phyloP scores from a whole-genome alignment of 208 protist genomes.

The Leishmania major region DNA sequence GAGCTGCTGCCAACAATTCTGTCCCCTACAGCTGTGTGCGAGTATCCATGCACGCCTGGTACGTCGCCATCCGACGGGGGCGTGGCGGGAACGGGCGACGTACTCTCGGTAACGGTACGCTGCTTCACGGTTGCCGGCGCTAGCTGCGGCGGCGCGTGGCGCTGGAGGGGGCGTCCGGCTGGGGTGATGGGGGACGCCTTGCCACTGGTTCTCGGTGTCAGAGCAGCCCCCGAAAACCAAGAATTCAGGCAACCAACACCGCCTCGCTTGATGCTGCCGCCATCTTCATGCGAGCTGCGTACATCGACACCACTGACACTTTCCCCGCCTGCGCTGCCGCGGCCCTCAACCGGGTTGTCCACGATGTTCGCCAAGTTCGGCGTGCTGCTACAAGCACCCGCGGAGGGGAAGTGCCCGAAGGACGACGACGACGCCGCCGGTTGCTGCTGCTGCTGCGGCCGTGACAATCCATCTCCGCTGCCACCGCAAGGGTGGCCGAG shows the following conservation, averaged over 20 bases:
- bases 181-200: background rate
- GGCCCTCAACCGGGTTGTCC: background rate
- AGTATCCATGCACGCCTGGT: background rate
- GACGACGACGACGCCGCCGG: background rate
- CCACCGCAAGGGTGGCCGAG: background rate
- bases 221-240: background rate
- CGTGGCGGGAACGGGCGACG: constrained; percentile 4
- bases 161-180: background rate
- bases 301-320: background rate
- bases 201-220: background rate
- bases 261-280: constrained; percentile 1
- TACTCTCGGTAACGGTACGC: background rate
- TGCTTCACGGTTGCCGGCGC: background rate
- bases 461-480: background rate
- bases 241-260: background rate
- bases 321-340: background rate
- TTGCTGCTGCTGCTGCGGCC: background rate
- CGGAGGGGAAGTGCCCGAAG: background rate
- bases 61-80: background rate
- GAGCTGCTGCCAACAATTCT: background rate
- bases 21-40: background rate
- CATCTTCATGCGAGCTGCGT: background rate
- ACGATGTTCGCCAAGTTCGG: constrained; percentile 13
- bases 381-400: constrained; percentile 7
- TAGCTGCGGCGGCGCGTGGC: background rate